These are phyloP conservation scores for Stachybotrys echinatus DNA, from an alignment of 2,329 filamentous ascomycete genomes.

Conservation along the genomic window DNA sequence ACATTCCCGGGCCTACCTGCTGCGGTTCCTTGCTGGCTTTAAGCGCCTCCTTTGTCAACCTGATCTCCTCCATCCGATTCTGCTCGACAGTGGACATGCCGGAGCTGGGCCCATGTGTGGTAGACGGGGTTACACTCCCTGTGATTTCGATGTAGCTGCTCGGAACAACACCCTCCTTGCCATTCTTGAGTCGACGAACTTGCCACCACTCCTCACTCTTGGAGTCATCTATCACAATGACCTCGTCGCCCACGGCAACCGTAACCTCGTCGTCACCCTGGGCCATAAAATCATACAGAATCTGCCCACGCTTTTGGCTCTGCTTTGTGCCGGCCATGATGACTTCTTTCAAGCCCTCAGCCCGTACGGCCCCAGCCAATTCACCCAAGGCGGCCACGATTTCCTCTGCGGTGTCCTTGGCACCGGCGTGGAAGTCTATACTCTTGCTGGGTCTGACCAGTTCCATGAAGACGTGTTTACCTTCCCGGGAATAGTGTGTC, in stretches of 20 bases:
- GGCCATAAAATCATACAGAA: conserved; percentile 94
- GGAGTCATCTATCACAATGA: conserved; percentile 79
- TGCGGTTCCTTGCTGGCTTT: conserved; percentile 54
- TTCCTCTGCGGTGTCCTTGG: conserved; percentile 93
- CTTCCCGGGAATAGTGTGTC: conserved; percentile 96
- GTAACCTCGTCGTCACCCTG: conserved; percentile 96
- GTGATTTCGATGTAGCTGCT: conserved; percentile 93
- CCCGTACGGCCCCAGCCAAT: conserved; percentile 76
- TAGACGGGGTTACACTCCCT: conserved; percentile 49
- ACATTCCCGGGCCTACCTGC: conserved; percentile 70
- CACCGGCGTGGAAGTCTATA: conserved; percentile 92
- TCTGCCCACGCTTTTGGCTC: conserved; percentile 72
- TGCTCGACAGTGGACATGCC: conserved; percentile 68
- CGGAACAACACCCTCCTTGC: conserved; percentile 91
- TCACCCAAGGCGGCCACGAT: conserved; percentile 87
- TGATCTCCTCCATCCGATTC: conserved; percentile 72
- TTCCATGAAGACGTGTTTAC: conserved; percentile 96
- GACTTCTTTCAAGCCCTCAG: conserved; percentile 80
- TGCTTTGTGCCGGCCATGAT: conserved; percentile 70
- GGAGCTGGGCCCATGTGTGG: conserved; percentile 35
- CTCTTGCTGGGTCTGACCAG: conserved; percentile 89
- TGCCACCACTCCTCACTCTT: conserved; percentile 99
- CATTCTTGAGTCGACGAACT: conserved; percentile 82
- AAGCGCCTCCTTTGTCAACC: conserved; percentile 74
- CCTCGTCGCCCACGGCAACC: conserved; percentile 83